phyloP scores from a whole-genome alignment of 2,329 filamentous ascomycete genomes.

The Colletotrichum tropicicola region DNA sequence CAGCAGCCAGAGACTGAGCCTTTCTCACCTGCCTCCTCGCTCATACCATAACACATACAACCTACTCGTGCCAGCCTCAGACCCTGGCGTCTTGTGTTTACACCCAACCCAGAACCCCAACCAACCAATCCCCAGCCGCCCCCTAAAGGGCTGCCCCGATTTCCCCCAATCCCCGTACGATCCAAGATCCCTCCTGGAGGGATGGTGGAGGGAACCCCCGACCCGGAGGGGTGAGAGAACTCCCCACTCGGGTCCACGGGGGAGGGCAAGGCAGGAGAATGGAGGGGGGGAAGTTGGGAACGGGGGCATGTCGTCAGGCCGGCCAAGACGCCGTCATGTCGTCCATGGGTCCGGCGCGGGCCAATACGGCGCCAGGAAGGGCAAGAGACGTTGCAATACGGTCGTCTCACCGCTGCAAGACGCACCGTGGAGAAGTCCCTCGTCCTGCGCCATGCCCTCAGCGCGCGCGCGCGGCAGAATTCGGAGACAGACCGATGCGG shows the following conservation, averaged over 20 bases:
- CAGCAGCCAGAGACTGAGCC: constrained; percentile 9
- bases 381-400: constrained; percentile 4
- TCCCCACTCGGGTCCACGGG: constrained; percentile 17
- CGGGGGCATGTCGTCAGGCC: constrained; percentile 21
- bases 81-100: constrained; percentile 23
- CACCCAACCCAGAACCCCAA: constrained; percentile 25
- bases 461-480: constrained; percentile 19
- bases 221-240: not conserved
- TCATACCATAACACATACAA: constrained; percentile 13
- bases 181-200: constrained; percentile 24
- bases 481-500: constrained; percentile 23
- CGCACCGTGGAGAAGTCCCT: constrained; percentile 25
- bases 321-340: constrained; percentile 19
- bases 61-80: constrained; percentile 24
- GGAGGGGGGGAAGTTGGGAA: not conserved
- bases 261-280: not conserved
- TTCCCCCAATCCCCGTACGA: constrained; percentile 30
- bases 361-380: constrained; percentile 23
- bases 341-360: not conserved
- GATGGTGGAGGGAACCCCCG: not conserved
- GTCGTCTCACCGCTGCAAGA: constrained; percentile 25
- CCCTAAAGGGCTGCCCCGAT: constrained; percentile 20
- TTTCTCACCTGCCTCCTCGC: not conserved
- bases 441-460: not conserved
- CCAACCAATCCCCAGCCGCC: constrained; percentile 25